These are phyloP conservation scores for Helianthus tuberosus DNA, from an alignment of 129 eudicot genomes.

Conservation along the genomic window DNA sequence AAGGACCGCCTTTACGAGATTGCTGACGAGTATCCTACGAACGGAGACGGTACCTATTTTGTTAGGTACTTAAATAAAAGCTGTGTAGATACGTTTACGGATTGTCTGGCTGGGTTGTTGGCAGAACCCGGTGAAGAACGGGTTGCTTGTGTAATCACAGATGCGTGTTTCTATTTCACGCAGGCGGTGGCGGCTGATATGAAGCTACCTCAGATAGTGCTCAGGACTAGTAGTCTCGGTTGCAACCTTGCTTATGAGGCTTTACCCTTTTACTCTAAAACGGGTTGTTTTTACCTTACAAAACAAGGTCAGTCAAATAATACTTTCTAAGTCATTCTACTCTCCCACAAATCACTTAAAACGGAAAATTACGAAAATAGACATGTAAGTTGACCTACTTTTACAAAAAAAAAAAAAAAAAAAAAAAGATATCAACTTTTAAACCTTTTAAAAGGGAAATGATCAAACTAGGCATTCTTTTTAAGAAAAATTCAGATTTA, in stretches of 20 bases:
- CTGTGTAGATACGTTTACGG: conserved; percentile 37
- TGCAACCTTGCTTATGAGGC: conserved; percentile 26
- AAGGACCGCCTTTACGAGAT: background rate
- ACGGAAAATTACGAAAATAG: no score
- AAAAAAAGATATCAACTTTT: no score
- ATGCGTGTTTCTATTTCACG: conserved; percentile 36
- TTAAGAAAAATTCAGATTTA: no score
- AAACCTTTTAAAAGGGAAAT: no score
- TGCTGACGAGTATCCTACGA: background rate
- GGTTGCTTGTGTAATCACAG: conserved; percentile 42
- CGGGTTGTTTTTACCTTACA: conserved; percentile 19
- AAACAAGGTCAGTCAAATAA: conserved; percentile 12
- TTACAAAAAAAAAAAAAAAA: no score
- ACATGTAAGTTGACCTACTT: no score
- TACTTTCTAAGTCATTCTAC: no score
- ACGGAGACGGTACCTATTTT: background rate
- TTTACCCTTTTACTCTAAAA: conserved; percentile 20
- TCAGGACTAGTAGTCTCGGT: conserved; percentile 37
- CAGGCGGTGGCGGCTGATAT: conserved; percentile 39
- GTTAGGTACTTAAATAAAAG: conserved; percentile 23
- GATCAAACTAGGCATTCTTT: no score
- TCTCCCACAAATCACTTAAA: no score
- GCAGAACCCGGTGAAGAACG: conserved; percentile 22
- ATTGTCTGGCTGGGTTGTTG: conserved; percentile 25
- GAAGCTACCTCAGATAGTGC: conserved; percentile 36